phyloP scores from a whole-genome alignment of 371 early-diverging fungal genomes.

The Choanephora cucurbitarum region DNA sequence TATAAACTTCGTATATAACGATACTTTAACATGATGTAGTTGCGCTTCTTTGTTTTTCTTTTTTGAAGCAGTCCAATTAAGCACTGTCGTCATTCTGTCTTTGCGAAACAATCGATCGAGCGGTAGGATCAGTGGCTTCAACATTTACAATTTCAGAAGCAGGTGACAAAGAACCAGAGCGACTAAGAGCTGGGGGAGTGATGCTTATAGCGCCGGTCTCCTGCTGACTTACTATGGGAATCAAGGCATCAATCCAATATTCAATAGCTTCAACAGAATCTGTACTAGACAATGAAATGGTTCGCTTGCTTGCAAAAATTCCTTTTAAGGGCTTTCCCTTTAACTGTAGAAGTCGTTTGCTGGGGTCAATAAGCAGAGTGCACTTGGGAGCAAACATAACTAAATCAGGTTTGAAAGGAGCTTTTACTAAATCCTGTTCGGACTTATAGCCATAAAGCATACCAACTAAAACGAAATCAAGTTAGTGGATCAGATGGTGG shows the following conservation, averaged over 20 bases:
- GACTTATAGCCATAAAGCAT: constrained; percentile 20
- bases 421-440: constrained; percentile 7
- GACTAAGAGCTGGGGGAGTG: neutral
- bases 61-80: no score
- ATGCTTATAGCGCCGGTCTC: constrained; percentile 1
- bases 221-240: constrained; percentile 15
- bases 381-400: constrained; percentile 24
- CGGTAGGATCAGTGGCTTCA: no score
- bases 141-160: no score
- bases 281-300: constrained; percentile 13
- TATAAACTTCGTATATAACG: no score
- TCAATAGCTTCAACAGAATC: constrained; percentile 1
- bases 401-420: constrained; percentile 17
- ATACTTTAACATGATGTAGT: no score
- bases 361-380: constrained; percentile 6
- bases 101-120: no score
- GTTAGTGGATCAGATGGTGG: no score
- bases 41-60: no score
- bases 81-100: no score
- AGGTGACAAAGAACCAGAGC: no score
- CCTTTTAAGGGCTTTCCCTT: constrained; percentile 14
- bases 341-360: constrained; percentile 12
- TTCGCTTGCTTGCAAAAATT: constrained; percentile 16
- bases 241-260: constrained; percentile 12
- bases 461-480: constrained; percentile 26